phyloP scores from a whole-genome alignment of 257 asterid genomes.

The Paraleonurus japonicus region DNA sequence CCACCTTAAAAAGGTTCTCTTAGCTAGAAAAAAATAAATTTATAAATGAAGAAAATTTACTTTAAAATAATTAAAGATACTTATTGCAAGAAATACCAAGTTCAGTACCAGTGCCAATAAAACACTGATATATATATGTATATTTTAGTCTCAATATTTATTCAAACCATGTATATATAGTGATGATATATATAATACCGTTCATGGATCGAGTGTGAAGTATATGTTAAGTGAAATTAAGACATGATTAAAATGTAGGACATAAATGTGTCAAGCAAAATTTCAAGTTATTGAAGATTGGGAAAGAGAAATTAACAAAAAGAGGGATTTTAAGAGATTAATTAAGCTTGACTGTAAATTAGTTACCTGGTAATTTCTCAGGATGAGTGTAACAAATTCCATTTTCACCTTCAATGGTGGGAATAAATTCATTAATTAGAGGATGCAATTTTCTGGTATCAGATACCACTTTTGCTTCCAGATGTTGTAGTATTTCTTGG shows the following conservation, averaged over 20 bases:
- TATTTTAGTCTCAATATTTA: too few species aligned
- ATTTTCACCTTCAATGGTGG: conserved; percentile 46
- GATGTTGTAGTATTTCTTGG: conserved; percentile 49
- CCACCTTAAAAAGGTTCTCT: neutral
- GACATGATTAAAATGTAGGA: neutral
- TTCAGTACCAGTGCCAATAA: too few species aligned
- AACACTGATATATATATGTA: neutral
- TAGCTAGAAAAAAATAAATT: neutral
- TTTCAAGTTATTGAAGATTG: too few species aligned
- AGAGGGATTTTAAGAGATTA: neutral
- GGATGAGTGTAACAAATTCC: conserved; percentile 65
- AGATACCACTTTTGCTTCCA: conserved; percentile 42
- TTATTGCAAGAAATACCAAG: too few species aligned
- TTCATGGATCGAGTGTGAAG: too few species aligned
- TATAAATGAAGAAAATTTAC: too few species aligned
- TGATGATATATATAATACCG: neutral
- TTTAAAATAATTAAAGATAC: too few species aligned
- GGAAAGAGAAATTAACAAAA: neutral
- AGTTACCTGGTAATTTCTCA: conserved; percentile 46
- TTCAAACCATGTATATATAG: neutral
- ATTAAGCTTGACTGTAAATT: neutral
- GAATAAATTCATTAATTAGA: conserved; percentile 49
- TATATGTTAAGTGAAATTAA: too few species aligned
- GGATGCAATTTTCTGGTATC: conserved; percentile 43
- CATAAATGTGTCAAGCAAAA: too few species aligned